Evolutionary conservation across 768 basidiomycete species (phyloP).

Genomic region (Phaffia tasmanica): DNA sequence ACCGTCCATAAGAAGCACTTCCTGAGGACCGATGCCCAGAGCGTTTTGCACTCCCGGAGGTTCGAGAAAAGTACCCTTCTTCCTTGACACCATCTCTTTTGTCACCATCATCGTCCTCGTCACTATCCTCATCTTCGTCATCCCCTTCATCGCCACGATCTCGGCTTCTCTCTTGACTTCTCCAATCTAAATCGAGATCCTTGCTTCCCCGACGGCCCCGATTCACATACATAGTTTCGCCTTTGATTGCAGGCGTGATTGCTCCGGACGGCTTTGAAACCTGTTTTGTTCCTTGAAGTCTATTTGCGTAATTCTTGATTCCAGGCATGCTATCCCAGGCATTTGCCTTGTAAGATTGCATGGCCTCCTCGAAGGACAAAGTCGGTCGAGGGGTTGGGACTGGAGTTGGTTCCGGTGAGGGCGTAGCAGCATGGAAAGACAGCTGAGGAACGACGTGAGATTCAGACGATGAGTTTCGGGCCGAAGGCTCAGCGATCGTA

Average conservation of each 20-base stretch:
- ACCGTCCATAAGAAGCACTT: background rate
- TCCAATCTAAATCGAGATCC: slow-evolving; percentile 18
- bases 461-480: background rate
- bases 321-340: slow-evolving; percentile 76
- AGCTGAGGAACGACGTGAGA: background rate
- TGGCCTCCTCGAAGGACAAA: slow-evolving; percentile 35
- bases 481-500: slow-evolving; percentile 4
- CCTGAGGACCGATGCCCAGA: background rate
- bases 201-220: slow-evolving; percentile 26
- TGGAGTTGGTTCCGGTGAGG: slow-evolving; percentile 16
- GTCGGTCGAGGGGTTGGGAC: slow-evolving; percentile 18
- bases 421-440: background rate
- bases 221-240: slow-evolving; percentile 25
- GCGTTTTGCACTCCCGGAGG: slow-evolving; percentile 3
- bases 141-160: slow-evolving; percentile 74
- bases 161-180: slow-evolving; percentile 53
- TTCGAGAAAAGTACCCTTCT: background rate
- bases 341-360: slow-evolving; percentile 50
- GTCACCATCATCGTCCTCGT: background rate
- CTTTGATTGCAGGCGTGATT: background rate
- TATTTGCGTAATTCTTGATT: slow-evolving; percentile 59
- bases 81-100: slow-evolving; percentile 6
- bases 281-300: slow-evolving; percentile 25
- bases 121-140: slow-evolving; percentile 30
- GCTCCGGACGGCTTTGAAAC: slow-evolving; percentile 25